Conservation (phyloP, 306 rosid species). For the Malus sylvestris region DNA sequence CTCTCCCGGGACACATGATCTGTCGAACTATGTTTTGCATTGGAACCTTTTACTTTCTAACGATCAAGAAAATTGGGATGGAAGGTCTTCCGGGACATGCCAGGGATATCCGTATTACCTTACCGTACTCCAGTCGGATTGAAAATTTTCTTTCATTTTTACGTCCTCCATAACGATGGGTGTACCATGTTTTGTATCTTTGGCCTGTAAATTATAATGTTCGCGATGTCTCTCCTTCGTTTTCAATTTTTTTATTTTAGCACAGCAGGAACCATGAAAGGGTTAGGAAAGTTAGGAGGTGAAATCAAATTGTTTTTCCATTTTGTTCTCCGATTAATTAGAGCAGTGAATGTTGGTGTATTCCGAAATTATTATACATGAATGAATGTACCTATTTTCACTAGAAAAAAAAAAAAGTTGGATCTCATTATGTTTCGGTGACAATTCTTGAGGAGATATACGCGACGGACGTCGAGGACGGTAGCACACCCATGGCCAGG, state of each 20-base stretch:
- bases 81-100: constrained; percentile 54
- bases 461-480: too few species aligned
- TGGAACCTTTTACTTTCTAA: constrained; percentile 52
- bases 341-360: not conserved
- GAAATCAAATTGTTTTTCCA: constrained; percentile 18
- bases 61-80: constrained; percentile 19
- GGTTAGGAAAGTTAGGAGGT: constrained; percentile 20
- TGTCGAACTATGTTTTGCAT: constrained; percentile 67
- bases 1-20: constrained; percentile 75
- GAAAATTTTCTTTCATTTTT: constrained; percentile 12
- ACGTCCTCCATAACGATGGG: not conserved
- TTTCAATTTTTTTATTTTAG: not conserved
- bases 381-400: not conserved
- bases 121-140: constrained; percentile 69
- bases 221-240: constrained; percentile 17
- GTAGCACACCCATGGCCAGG: not conserved
- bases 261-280: constrained; percentile 24
- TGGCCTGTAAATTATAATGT: constrained; percentile 30
- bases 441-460: not conserved
- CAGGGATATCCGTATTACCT: constrained; percentile 74
- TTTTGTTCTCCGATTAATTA: constrained; percentile 27
- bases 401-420: not conserved
- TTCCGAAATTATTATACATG: not conserved
- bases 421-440: not conserved
- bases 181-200: constrained; percentile 15